A percentile compares a stretch with the other conserved stretches of the same genome.
Evolutionary conservation across 2,329 filamentous ascomycete genomes (phyloP).

Genomic region (Cladosporium sphaerospermum): DNA sequence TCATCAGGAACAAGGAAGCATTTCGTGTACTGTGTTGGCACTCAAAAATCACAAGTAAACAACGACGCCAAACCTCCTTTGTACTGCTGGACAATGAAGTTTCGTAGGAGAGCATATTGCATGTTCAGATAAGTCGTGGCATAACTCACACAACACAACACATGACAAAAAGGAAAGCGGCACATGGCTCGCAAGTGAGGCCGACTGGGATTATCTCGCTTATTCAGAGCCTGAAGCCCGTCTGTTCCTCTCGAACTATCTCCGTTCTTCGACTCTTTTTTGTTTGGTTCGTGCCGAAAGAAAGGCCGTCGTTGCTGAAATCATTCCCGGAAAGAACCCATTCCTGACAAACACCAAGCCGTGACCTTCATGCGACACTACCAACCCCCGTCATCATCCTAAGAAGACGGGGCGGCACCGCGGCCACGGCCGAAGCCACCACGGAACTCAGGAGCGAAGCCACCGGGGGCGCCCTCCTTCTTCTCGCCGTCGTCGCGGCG

Average conservation of each 20-base stretch:
- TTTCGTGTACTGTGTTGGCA: too few species aligned
- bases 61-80: too few species aligned
- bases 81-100: too few species aligned
- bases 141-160: not conserved
- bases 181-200: conserved; percentile 8
- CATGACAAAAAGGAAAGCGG: conserved; percentile 8
- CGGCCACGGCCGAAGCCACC: conserved; percentile 60
- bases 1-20: too few species aligned
- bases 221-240: conserved; percentile 18
- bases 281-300: conserved; percentile 1
- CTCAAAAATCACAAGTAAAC: too few species aligned
- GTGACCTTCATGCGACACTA: conserved; percentile 4
- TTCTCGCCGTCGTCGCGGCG: conserved; percentile 56
- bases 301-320: conserved; percentile 3
- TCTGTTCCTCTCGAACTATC: conserved; percentile 8
- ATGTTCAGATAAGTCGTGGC: too few species aligned
- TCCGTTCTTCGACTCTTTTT: conserved; percentile 5
- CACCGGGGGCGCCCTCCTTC: conserved; percentile 88
- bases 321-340: not conserved
- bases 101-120: too few species aligned
- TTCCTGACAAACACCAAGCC: conserved; percentile 6
- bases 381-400: conserved; percentile 18
- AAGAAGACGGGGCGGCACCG: conserved; percentile 56
- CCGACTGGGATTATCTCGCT: conserved; percentile 23
- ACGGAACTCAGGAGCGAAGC: conserved; percentile 79